Evolutionary conservation across 2,329 filamentous ascomycete species (phyloP).

Genomic region (Celoporthe dispersa): DNA sequence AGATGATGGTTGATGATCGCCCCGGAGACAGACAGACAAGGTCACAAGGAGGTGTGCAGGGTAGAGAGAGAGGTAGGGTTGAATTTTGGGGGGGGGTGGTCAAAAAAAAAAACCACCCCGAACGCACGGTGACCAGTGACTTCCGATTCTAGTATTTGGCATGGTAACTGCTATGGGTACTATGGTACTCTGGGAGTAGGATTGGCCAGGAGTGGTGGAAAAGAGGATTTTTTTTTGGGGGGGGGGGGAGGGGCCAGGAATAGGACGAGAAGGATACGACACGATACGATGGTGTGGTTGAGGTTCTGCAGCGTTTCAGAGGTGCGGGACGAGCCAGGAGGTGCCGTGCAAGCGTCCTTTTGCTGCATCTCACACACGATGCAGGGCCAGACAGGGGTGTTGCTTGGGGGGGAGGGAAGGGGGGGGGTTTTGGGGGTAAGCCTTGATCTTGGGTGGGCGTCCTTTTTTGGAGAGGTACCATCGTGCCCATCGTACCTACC

Average conservation of each 20-base stretch:
- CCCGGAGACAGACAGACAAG: background rate
- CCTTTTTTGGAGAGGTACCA: background rate
- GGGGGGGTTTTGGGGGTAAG: too few species aligned
- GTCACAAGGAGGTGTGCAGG: background rate
- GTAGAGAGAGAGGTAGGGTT: background rate
- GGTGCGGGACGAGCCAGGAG: conserved; percentile 38
- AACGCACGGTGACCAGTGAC: background rate
- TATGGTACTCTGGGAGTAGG: background rate
- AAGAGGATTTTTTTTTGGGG: background rate
- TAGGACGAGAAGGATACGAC: conserved; percentile 26
- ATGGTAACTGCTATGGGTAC: background rate
- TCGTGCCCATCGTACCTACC: too few species aligned
- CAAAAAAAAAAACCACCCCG: background rate
- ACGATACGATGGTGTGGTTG: conserved; percentile 34
- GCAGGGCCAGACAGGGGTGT: background rate
- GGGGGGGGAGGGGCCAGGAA: background rate
- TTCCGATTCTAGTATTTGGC: background rate
- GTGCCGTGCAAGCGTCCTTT: conserved; percentile 27
- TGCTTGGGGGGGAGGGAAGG: background rate
- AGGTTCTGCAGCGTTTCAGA: conserved; percentile 46
- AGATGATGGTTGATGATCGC: background rate
- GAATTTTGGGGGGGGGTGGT: background rate
- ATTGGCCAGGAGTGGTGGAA: conserved; percentile 3
- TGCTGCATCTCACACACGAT: background rate
- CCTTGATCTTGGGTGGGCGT: too few species aligned